Percentiles rank a stretch among this genome's conserved stretches.
Conservation (phyloP, 2,329 filamentous ascomycete genomes). For the Aspergillus calidoustus region DNA sequence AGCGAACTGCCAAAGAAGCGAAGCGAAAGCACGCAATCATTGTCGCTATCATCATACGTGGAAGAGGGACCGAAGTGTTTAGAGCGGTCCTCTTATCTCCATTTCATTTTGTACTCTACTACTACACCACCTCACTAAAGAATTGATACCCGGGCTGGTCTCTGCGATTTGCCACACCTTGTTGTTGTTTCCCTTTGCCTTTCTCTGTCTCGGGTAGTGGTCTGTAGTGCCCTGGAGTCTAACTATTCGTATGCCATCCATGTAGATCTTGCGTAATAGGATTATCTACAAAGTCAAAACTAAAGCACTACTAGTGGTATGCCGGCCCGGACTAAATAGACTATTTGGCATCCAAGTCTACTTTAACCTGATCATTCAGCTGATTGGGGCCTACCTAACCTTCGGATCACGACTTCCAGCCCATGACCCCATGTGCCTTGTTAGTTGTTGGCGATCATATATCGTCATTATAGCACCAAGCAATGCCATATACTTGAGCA, state of each 20-base stretch:
- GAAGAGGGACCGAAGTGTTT: neutral
- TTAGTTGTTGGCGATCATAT: too few relatives aligned
- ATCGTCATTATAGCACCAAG: too few relatives aligned
- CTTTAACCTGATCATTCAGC: too few relatives aligned
- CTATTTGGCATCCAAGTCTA: neutral
- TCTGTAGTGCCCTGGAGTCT: neutral
- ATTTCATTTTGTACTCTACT: constrained; percentile 15
- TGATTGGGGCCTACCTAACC: too few relatives aligned
- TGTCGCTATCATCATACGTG: neutral
- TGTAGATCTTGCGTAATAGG: neutral
- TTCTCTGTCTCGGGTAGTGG: neutral
- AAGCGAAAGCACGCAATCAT: neutral
- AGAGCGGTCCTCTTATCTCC: constrained; percentile 16
- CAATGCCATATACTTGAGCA: too few relatives aligned
- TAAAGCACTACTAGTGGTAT: neutral
- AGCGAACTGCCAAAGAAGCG: neutral
- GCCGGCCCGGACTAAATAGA: neutral
- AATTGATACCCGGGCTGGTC: constrained; percentile 29
- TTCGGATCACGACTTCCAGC: too few relatives aligned
- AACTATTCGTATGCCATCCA: neutral
- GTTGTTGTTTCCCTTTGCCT: neutral
- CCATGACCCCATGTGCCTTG: too few relatives aligned
- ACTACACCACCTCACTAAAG: constrained; percentile 18
- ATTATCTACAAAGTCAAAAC: neutral
- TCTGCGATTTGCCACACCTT: constrained; percentile 8